Conservation (phyloP, 345 rosid species). For the Lepidium aucheri region DNA sequence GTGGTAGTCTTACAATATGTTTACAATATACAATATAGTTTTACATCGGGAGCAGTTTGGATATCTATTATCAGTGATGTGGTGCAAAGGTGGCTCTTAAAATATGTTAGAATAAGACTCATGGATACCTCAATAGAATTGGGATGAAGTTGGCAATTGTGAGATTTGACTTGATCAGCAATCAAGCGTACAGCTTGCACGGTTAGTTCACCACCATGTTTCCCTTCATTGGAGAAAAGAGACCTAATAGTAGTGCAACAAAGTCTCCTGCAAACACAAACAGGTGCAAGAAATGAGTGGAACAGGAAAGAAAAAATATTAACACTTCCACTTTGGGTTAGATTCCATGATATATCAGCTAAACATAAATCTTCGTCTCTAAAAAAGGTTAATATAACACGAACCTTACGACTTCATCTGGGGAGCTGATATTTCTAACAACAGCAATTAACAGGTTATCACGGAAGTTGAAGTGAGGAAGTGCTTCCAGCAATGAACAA, state of each 20-base stretch:
- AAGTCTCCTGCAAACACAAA: constrained; percentile 54
- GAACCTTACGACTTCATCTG: constrained; percentile 78
- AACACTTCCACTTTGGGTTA: background rate
- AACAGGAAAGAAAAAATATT: background rate
- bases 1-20: background rate
- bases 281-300: background rate
- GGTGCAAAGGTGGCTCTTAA: background rate
- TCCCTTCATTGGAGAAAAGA: constrained; percentile 74
- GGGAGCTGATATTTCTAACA: constrained; percentile 64
- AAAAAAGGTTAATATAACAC: constrained; percentile 4
- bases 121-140: constrained; percentile 61
- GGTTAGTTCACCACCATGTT: constrained; percentile 86
- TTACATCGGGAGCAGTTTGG: background rate
- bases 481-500: constrained; percentile 74
- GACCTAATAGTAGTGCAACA: constrained; percentile 69
- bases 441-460: constrained; percentile 64
- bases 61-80: background rate
- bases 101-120: background rate
- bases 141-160: constrained; percentile 86
- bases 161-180: constrained; percentile 69
- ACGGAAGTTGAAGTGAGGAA: constrained; percentile 84
- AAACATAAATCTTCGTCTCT: background rate
- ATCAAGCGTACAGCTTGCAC: constrained; percentile 69
- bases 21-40: no score
- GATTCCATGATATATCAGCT: background rate